A percentile compares a stretch with the other conserved stretches of the same genome.
Evolutionary conservation across 192 early-diverging fungal genomes (phyloP).

Genomic region (Mortierella alpina): DNA sequence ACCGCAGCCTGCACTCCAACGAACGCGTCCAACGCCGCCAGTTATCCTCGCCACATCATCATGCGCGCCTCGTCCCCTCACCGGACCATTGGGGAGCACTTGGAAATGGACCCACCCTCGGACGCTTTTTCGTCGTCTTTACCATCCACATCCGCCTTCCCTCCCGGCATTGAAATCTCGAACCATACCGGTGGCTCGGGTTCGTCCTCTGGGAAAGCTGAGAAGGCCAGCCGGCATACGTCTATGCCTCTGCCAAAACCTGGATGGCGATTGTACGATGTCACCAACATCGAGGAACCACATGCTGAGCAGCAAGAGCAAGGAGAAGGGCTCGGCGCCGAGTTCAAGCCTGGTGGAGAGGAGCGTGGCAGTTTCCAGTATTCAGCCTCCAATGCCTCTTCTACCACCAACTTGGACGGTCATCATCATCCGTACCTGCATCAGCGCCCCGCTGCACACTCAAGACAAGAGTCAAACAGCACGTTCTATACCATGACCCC

Average conservation of each 20-base stretch:
- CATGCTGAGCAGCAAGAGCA: constrained; percentile 4
- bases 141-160: constrained; percentile 15
- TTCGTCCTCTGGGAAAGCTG: background rate
- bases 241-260: constrained; percentile 45
- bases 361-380: constrained; percentile 27
- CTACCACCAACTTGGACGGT: constrained; percentile 29
- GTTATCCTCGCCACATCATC: constrained; percentile 36
- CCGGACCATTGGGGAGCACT: background rate
- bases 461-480: constrained; percentile 30
- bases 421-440: constrained; percentile 2
- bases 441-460: constrained; percentile 7
- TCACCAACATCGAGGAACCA: constrained; percentile 16
- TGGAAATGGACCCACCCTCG: background rate
- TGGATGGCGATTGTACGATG: constrained; percentile 42
- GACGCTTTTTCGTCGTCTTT: constrained; percentile 28
- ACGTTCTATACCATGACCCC: constrained; percentile 39
- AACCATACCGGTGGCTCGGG: background rate
- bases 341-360: background rate
- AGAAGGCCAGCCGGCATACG: constrained; percentile 27
- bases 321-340: constrained; percentile 1
- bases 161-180: constrained; percentile 15
- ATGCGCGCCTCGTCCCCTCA: constrained; percentile 21
- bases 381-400: constrained; percentile 42
- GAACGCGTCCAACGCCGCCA: background rate
- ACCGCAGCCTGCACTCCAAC: background rate